Percentiles rank a stretch among this genome's conserved stretches.
phyloP scores from a whole-genome alignment of 768 basidiomycete genomes.

The Trametes cinnabarina region DNA sequence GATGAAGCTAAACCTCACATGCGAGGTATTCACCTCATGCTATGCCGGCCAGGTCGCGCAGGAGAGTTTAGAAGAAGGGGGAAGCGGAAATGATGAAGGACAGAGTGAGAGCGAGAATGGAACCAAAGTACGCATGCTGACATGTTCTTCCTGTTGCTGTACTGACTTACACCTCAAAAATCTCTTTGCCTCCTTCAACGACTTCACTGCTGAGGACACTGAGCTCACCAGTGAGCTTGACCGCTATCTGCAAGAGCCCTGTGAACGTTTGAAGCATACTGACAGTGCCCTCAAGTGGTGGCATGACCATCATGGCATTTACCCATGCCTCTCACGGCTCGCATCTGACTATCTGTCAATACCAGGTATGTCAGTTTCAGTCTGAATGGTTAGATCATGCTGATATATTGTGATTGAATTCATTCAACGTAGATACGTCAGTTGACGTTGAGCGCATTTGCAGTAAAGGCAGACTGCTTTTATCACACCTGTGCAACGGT shows the following conservation, averaged over 20 bases:
- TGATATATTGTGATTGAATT: too few relatives aligned
- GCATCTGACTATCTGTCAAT: slow-evolving; percentile 31
- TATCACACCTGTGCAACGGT: too few relatives aligned
- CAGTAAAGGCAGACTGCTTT: too few relatives aligned
- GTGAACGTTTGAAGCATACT: slow-evolving; percentile 21
- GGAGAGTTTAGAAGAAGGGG: too few relatives aligned
- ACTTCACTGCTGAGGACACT: slow-evolving; percentile 21
- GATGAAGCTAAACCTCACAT: not conserved
- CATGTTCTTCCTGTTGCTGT: not conserved
- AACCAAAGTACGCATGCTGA: too few relatives aligned
- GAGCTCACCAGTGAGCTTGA: slow-evolving; percentile 26
- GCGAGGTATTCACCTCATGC: not conserved
- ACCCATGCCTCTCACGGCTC: slow-evolving; percentile 33
- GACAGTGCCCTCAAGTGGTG: slow-evolving; percentile 33
- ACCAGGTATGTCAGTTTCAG: not conserved
- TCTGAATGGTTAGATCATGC: too few relatives aligned
- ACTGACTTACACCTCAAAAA: not conserved
- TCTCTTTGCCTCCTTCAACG: slow-evolving; percentile 29
- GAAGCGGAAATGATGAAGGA: too few relatives aligned
- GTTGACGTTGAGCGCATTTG: too few relatives aligned
- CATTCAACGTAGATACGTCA: too few relatives aligned
- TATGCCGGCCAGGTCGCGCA: too few relatives aligned
- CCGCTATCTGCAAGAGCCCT: slow-evolving; percentile 27
- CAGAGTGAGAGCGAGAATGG: too few relatives aligned
- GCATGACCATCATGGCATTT: slow-evolving; percentile 22